Evolutionary conservation across 2,329 filamentous ascomycete species (phyloP), one percentile per base, ranked within the genome.

Genomic region (Aspergillus sp.): DNA sequence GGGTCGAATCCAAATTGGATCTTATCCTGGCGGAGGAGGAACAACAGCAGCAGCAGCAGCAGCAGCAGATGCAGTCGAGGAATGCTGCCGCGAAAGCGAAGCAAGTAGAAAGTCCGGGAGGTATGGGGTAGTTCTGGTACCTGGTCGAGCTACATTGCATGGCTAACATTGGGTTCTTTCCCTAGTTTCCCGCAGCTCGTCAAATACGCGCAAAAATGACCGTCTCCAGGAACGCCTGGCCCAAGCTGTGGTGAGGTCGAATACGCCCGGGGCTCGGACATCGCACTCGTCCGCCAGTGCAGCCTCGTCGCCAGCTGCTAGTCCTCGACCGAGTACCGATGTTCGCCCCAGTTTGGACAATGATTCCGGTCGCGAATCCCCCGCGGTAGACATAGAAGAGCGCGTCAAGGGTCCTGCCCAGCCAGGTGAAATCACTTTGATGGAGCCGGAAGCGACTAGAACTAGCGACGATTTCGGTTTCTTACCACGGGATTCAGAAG

Each of bases 1-100:
- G 90, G 50, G 86, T 98, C 48, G 93, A 98, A 71, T 94, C 90
- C 49, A 83, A 87, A 39, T 79, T 98, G 49, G 93, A 98, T 66
- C 90, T 81, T 43, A 94, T 98, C 48, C 78, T 98, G 50, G 82
- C 88, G 45, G 90, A 96, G 55, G 82, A 87, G 46, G 81, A 84
- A 39, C 79, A 80, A 19, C 48, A 56, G 28, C 46, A 80, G n/a
- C 48, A 56, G 28, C 46, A 53, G 5, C 51, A 49, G n/a, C 2
- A 26, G 9, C 51, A 56, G 33, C 49, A 51, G 4, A 27, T 38
- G 33, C 49, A 56, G 12, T 48, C 57, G 44, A 67, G 61, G 40
- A 48, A 50, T 30, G 48, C 55, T 29, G 49, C 53, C 8, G 47
- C 53, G 52, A 65, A 53, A 50, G 56, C 58, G 55, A 66, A 60